A percentile compares a stretch with the other conserved stretches of the same genome.
Conservation (phyloP, 176 grass and related monocot species). For the Carex parvula region DNA sequence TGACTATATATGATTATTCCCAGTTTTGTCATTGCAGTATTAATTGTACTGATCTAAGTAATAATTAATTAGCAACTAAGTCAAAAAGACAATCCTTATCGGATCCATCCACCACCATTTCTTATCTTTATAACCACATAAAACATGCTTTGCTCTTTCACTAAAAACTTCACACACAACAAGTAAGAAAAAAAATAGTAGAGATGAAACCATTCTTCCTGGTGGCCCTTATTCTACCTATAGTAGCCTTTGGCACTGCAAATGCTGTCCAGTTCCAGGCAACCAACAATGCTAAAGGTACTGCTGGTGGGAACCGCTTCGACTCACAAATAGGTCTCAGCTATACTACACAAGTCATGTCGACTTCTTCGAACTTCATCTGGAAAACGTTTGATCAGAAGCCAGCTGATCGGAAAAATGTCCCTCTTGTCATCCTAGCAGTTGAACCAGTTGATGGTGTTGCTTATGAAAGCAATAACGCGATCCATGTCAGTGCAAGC, state of each 20-base stretch:
- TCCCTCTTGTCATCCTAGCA: conserved; percentile 29
- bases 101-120: background rate
- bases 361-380: conserved; percentile 42
- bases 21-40: too few relatives aligned
- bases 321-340: conserved; percentile 34
- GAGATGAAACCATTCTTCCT: conserved; percentile 6
- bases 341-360: conserved; percentile 46
- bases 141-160: background rate
- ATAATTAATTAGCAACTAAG: too few relatives aligned
- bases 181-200: background rate
- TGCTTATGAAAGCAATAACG: conserved; percentile 25
- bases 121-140: background rate
- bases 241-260: background rate
- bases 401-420: conserved; percentile 16
- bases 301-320: conserved; percentile 51
- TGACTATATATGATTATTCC: too few relatives aligned
- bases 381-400: conserved; percentile 43
- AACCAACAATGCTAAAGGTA: conserved; percentile 40
- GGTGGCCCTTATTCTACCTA: background rate
- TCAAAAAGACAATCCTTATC: too few relatives aligned
- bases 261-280: conserved; percentile 41
- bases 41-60: too few relatives aligned
- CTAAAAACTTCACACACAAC: background rate
- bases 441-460: conserved; percentile 28
- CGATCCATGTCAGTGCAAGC: conserved; percentile 40